A percentile compares a stretch with the other conserved stretches of the same genome.
These are phyloP conservation scores for Paxillus rubicundulus DNA, from an alignment of 768 basidiomycete species.

Conservation along the genomic window DNA sequence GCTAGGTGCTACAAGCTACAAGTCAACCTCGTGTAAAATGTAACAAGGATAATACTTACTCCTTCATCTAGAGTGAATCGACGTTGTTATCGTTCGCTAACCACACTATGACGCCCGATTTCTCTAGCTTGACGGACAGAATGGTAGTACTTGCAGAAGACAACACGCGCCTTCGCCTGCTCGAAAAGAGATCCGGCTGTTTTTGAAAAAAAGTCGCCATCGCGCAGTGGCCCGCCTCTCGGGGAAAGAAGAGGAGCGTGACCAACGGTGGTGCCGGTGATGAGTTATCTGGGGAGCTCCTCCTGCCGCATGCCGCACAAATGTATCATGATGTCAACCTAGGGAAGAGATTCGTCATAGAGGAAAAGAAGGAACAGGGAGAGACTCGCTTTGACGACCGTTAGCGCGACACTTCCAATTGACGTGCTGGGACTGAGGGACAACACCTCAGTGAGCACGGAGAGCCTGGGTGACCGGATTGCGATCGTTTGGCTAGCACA, in stretches of 20 bases:
- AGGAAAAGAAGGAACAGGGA: background rate
- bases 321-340: conserved; percentile 99
- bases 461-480: conserved; percentile 38
- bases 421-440: conserved; percentile 97
- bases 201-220: conserved; percentile 98
- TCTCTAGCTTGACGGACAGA: conserved; percentile 99
- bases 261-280: conserved; percentile 88
- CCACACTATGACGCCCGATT: conserved; percentile 97
- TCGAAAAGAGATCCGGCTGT: conserved; percentile 82
- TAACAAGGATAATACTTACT: conserved; percentile 51
- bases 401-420: conserved; percentile 94
- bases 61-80: conserved; percentile 89
- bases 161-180: conserved; percentile 98
- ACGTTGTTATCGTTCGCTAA: conserved; percentile 89
- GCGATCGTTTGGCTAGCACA: conserved; percentile 55
- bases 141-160: conserved; percentile 99
- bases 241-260: conserved; percentile 91
- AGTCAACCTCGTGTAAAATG: conserved; percentile 2
- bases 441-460: conserved; percentile 68
- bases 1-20: conserved; percentile 61
- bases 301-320: conserved; percentile 82
- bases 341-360: background rate
- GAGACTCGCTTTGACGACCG: conserved; percentile 79
- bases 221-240: conserved; percentile 98
- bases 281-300: conserved; percentile 81